Conservation (phyloP, 495 filamentous ascomycete species). For the Hypoxylon fragiforme region DNA sequence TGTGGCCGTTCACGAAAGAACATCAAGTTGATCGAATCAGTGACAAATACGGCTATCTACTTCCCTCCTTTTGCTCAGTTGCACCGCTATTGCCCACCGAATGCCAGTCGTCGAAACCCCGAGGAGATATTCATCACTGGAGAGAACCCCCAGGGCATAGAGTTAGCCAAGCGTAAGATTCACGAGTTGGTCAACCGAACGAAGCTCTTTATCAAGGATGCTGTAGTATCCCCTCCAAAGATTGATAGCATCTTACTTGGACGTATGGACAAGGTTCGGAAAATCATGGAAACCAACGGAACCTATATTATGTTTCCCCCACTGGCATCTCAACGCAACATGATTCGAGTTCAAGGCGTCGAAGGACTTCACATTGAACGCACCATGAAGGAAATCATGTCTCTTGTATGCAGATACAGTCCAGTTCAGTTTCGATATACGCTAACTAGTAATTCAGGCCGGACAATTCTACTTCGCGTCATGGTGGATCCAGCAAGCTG, state of each 20-base stretch:
- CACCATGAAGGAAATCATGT: slow-evolving; percentile 93
- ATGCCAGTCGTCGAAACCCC: slow-evolving; percentile 75
- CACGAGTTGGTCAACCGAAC: slow-evolving; percentile 75
- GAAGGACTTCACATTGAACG: slow-evolving; percentile 93
- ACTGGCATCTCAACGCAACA: slow-evolving; percentile 74
- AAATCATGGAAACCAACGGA: slow-evolving; percentile 96
- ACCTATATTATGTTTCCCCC: slow-evolving; percentile 89
- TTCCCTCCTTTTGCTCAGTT: slow-evolving; percentile 91
- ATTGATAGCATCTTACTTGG: slow-evolving; percentile 90
- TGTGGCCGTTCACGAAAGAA: slow-evolving; percentile 93
- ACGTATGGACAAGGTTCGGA: slow-evolving; percentile 91
- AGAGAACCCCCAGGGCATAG: slow-evolving; percentile 75
- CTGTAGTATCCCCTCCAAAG: slow-evolving; percentile 80
- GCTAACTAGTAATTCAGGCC: slow-evolving; percentile 58
- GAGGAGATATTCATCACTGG: slow-evolving; percentile 95
- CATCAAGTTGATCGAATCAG: slow-evolving; percentile 93
- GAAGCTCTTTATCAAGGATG: slow-evolving; percentile 89
- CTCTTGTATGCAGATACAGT: slow-evolving; percentile 61
- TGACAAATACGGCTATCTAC: slow-evolving; percentile 93
- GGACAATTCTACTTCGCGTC: slow-evolving; percentile 97
- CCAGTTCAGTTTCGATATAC: background rate
- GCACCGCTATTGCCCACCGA: slow-evolving; percentile 82
- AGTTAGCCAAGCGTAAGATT: slow-evolving; percentile 83
- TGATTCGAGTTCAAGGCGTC: slow-evolving; percentile 86
- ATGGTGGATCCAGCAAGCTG: slow-evolving; percentile 88